Evolutionary conservation across 768 basidiomycete species (phyloP).

Genomic region (Rhodotorula taiwanensis): DNA sequence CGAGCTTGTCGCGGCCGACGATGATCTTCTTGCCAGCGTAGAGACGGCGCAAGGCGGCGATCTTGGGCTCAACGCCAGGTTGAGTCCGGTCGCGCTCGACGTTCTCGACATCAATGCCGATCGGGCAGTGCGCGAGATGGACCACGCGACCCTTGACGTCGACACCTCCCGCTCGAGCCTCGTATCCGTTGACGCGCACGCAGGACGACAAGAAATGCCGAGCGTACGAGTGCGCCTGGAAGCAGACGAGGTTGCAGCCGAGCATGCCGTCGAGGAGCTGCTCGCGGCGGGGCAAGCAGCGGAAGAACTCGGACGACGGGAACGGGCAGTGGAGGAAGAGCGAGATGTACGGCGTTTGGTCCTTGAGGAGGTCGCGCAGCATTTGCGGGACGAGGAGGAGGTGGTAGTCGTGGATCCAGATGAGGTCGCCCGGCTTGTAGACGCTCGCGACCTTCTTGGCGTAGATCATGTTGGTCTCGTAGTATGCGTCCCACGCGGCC

Average conservation of each 20-base stretch:
- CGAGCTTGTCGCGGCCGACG: slow-evolving; percentile 91
- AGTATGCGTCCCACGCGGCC: slow-evolving; percentile 64
- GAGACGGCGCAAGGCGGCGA: slow-evolving; percentile 69
- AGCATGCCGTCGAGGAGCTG: slow-evolving; percentile 98
- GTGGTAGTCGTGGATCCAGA: slow-evolving; percentile 77
- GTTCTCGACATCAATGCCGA: slow-evolving; percentile 87
- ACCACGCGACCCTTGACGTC: slow-evolving; percentile 79
- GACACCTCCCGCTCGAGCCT: slow-evolving; percentile 60
- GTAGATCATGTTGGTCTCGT: slow-evolving; percentile 75
- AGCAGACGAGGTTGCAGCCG: slow-evolving; percentile 89
- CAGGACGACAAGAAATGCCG: slow-evolving; percentile 92
- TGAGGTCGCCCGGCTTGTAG: slow-evolving; percentile 79
- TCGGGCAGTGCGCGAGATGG: slow-evolving; percentile 76
- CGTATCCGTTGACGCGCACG: slow-evolving; percentile 92
- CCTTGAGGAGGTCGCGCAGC: slow-evolving; percentile 62
- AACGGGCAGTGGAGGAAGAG: slow-evolving; percentile 97
- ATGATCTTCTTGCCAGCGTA: slow-evolving; percentile 99
- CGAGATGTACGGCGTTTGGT: slow-evolving; percentile 57
- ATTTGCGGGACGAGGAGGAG: slow-evolving; percentile 81
- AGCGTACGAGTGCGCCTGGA: slow-evolving; percentile 95
- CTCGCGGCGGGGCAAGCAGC: slow-evolving; percentile 81
- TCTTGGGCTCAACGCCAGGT: slow-evolving; percentile 78
- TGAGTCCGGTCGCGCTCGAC: slow-evolving; percentile 63
- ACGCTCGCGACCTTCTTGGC: slow-evolving; percentile 70
- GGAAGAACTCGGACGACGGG: slow-evolving; percentile 92